phyloP scores from a whole-genome alignment of 495 filamentous ascomycete genomes.

The Lasiosphaeriaceae sp. region DNA sequence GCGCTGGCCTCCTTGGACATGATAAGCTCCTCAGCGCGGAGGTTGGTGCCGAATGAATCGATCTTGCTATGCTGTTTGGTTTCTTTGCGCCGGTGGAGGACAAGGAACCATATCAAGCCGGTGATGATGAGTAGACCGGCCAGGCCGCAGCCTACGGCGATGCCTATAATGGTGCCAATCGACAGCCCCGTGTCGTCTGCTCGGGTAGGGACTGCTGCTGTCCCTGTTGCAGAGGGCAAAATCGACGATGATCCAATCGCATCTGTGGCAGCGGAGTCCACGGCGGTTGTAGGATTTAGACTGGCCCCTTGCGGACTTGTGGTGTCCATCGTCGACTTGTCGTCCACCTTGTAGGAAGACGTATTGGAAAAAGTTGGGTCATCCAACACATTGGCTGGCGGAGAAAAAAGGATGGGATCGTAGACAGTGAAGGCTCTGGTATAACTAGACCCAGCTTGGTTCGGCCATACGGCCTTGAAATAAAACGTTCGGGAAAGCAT shows the following conservation, averaged over 20 bases:
- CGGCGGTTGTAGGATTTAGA: too few species aligned
- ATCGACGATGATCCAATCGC: background rate
- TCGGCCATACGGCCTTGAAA: slow-evolving; percentile 16
- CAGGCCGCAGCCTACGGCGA: slow-evolving; percentile 36
- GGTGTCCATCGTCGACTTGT: too few species aligned
- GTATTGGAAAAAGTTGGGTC: background rate
- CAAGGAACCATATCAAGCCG: slow-evolving; percentile 30
- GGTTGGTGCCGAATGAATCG: slow-evolving; percentile 17
- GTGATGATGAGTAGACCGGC: slow-evolving; percentile 32
- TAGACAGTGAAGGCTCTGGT: slow-evolving; percentile 13
- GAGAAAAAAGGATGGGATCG: background rate
- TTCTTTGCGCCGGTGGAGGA: slow-evolving; percentile 27
- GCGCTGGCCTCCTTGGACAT: slow-evolving; percentile 21
- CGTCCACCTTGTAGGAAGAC: too few species aligned
- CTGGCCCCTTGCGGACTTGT: too few species aligned
- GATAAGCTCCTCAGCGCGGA: slow-evolving; percentile 33
- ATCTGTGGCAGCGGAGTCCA: too few species aligned
- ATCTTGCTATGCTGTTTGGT: slow-evolving; percentile 8
- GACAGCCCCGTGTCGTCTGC: slow-evolving; percentile 19
- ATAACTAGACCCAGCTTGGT: slow-evolving; percentile 7
- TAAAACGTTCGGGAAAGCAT: slow-evolving; percentile 1
- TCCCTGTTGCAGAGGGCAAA: background rate
- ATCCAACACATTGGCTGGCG: background rate
- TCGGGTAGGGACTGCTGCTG: background rate
- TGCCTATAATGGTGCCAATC: slow-evolving; percentile 37